A percentile compares a stretch with the other conserved stretches of the same genome.
Evolutionary conservation across 208 protist genomes (phyloP).

Genomic region (Angomonas deanei): DNA sequence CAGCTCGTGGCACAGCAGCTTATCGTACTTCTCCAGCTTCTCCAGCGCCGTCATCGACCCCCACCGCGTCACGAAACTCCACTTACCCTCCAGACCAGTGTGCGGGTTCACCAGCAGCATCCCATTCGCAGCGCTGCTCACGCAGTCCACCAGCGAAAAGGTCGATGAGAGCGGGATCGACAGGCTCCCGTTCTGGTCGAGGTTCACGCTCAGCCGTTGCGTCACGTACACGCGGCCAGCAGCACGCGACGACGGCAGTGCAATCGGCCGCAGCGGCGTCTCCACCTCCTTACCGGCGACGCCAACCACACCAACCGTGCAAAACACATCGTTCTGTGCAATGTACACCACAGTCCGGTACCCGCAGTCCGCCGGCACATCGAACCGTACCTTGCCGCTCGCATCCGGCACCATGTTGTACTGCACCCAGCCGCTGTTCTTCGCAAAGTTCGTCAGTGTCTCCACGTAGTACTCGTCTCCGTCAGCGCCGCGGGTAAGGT

Average conservation of each 20-base stretch:
- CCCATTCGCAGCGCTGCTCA: background rate
- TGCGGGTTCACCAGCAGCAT: background rate
- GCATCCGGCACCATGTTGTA: background rate
- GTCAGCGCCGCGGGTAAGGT: background rate
- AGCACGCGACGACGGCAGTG: background rate
- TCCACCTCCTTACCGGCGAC: background rate
- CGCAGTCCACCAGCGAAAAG: constrained; percentile 1
- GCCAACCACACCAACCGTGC: no score
- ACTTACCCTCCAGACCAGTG: background rate
- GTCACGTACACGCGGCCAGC: background rate
- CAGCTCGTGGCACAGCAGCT: constrained; percentile 10
- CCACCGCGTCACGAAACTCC: constrained; percentile 7
- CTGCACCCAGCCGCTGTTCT: background rate
- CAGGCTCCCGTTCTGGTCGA: background rate
- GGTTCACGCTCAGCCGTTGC: background rate
- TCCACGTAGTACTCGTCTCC: constrained; percentile 6
- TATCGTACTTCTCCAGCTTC: constrained; percentile 11
- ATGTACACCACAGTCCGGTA: constrained; percentile 7
- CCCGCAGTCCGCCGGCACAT: background rate
- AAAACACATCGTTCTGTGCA: no score
- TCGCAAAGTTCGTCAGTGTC: background rate
- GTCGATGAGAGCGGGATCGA: background rate
- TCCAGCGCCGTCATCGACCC: background rate
- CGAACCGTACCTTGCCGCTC: background rate
- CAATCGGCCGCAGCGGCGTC: background rate